Percentiles rank a stretch among this genome's conserved stretches.
Conservation (phyloP, 1,139 yeast species). For the Arxiozyma slooffiae region DNA sequence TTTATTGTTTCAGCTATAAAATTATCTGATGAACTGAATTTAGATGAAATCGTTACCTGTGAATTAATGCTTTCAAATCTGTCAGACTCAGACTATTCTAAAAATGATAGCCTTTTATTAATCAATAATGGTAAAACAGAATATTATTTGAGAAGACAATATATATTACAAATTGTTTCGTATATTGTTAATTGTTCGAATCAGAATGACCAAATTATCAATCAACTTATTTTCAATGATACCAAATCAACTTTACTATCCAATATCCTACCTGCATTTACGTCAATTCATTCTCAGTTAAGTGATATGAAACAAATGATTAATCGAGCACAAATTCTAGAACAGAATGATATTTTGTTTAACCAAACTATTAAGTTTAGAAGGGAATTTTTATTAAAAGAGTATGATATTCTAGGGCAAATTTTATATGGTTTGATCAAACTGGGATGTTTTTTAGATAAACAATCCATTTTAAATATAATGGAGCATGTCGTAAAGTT, state of each 20-base stretch:
- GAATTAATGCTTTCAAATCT: constrained; percentile 37
- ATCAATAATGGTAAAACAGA: constrained; percentile 63
- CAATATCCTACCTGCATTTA: constrained; percentile 45
- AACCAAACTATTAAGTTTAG: constrained; percentile 48
- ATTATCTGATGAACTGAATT: constrained; percentile 53
- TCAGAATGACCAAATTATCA: constrained; percentile 18
- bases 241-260: constrained; percentile 29
- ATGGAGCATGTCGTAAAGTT: constrained; percentile 37
- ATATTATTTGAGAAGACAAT: constrained; percentile 60
- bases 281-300: constrained; percentile 46
- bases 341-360: constrained; percentile 41
- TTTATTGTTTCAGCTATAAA: constrained; percentile 42
- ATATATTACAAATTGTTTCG: constrained; percentile 60
- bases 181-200: constrained; percentile 38
- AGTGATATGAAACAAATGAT: constrained; percentile 50
- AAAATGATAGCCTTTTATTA: constrained; percentile 44
- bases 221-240: constrained; percentile 15
- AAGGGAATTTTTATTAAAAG: constrained; percentile 50
- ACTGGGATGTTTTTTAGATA: constrained; percentile 32
- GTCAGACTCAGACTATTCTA: constrained; percentile 21
- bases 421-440: constrained; percentile 45
- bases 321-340: constrained; percentile 55
- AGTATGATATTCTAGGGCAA: constrained; percentile 67
- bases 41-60: constrained; percentile 63
- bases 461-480: constrained; percentile 36